A percentile compares a stretch with the other conserved stretches of the same genome.
Conservation (phyloP, 2,329 filamentous ascomycete species). For the Hypoxylon sp. region DNA sequence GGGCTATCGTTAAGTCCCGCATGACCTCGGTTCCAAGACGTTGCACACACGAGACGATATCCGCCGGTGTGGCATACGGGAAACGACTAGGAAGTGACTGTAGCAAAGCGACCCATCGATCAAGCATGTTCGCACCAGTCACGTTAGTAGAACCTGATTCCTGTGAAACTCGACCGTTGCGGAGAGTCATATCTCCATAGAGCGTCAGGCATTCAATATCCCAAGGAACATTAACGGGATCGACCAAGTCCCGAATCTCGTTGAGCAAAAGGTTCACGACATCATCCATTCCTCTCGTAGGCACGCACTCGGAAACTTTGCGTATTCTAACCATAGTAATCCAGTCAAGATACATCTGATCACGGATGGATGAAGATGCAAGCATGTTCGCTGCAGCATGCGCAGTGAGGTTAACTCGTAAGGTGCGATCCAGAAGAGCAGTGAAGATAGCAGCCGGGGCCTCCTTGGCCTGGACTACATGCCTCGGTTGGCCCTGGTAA, state of each 20-base stretch:
- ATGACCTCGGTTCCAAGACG: slow-evolving; percentile 81
- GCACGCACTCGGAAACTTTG: slow-evolving; percentile 74
- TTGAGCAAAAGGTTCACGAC: slow-evolving; percentile 71
- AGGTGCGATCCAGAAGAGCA: slow-evolving; percentile 84
- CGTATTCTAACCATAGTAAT: slow-evolving; percentile 74
- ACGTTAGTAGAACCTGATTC: slow-evolving; percentile 56
- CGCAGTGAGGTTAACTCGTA: slow-evolving; percentile 92
- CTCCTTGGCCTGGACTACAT: slow-evolving; percentile 89
- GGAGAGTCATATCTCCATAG: slow-evolving; percentile 68
- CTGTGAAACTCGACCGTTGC: slow-evolving; percentile 60
- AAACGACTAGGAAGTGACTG: slow-evolving; percentile 77
- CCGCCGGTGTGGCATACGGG: slow-evolving; percentile 77
- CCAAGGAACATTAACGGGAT: slow-evolving; percentile 75
- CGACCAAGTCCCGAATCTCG: slow-evolving; percentile 78
- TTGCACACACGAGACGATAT: slow-evolving; percentile 82
- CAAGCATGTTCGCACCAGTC: slow-evolving; percentile 75
- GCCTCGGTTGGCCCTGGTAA: slow-evolving; percentile 85
- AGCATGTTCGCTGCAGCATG: slow-evolving; percentile 95
- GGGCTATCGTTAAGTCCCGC: slow-evolving; percentile 83
- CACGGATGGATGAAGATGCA: slow-evolving; percentile 87
- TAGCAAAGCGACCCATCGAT: slow-evolving; percentile 82
- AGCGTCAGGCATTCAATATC: slow-evolving; percentile 73
- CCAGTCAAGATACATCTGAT: slow-evolving; percentile 97
- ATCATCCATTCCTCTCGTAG: slow-evolving; percentile 74
- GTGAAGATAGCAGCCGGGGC: slow-evolving; percentile 91